Conservation (phyloP, 768 basidiomycete genomes). For the Trametes meyenii region DNA sequence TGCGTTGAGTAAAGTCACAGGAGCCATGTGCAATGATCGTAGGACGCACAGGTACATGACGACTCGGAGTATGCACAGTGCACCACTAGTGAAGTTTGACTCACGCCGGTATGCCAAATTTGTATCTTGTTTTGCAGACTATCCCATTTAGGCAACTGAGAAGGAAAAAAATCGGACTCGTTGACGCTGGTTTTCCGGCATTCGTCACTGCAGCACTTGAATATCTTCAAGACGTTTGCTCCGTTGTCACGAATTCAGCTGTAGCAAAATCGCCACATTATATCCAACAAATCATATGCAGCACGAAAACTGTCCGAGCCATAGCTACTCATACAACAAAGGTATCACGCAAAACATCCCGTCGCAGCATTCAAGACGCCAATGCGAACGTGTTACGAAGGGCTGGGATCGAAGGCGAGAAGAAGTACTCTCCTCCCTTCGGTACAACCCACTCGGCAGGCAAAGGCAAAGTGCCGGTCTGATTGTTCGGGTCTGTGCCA, state of each 20-base stretch:
- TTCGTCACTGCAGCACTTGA: too few species aligned
- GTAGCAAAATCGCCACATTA: too few species aligned
- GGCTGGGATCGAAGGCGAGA: slow-evolving; percentile 35
- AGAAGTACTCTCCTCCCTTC: slow-evolving; percentile 39
- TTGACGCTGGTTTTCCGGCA: too few species aligned
- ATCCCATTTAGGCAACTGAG: not conserved
- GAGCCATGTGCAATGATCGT: too few species aligned
- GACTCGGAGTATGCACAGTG: too few species aligned
- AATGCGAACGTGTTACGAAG: slow-evolving; percentile 22
- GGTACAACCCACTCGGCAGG: slow-evolving; percentile 31
- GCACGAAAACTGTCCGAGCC: not conserved
- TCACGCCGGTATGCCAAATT: too few species aligned
- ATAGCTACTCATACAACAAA: not conserved
- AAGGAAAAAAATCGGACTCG: not conserved
- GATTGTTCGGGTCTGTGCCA: slow-evolving; percentile 30
- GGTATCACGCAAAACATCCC: not conserved
- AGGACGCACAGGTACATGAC: too few species aligned
- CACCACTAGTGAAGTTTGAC: too few species aligned
- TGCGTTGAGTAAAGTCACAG: too few species aligned
- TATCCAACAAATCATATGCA: too few species aligned
- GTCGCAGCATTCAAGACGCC: not conserved
- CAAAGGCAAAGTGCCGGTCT: slow-evolving; percentile 18
- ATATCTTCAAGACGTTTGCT: too few species aligned
- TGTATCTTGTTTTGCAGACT: not conserved
- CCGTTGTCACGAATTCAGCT: too few species aligned